phyloP scores from a whole-genome alignment of 768 basidiomycete species.

The Lactarius vividus region DNA sequence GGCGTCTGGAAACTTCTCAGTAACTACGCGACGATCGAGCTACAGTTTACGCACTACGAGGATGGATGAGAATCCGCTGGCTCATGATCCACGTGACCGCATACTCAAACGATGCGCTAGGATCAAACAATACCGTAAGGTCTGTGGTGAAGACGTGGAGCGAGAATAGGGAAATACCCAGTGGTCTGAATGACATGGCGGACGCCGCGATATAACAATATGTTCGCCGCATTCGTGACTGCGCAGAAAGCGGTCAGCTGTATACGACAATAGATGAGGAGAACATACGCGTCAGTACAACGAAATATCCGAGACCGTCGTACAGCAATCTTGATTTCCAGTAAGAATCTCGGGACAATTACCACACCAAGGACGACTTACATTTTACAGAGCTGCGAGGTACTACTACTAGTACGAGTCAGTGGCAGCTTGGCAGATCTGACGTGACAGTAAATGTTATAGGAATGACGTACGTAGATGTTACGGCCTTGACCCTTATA shows the following conservation, averaged over 20 bases:
- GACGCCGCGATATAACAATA: constrained; percentile 32
- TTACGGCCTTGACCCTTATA: constrained; percentile 42
- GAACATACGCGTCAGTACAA: constrained; percentile 46
- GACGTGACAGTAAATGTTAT: not conserved
- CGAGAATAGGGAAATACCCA: constrained; percentile 5
- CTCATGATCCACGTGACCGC: constrained; percentile 38
- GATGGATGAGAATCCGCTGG: constrained; percentile 37
- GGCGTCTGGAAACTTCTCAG: constrained; percentile 23
- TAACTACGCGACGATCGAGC: not conserved
- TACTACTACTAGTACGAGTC: constrained; percentile 31
- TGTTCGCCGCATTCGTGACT: constrained; percentile 33
- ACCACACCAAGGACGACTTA: constrained; percentile 22
- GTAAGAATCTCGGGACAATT: not conserved
- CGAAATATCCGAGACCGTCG: constrained; percentile 63
- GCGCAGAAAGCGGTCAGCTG: not conserved
- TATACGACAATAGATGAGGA: not conserved
- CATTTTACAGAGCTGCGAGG: constrained; percentile 32
- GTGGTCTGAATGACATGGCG: constrained; percentile 29
- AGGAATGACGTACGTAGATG: constrained; percentile 32
- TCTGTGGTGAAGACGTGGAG: not conserved
- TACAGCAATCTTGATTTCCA: constrained; percentile 53
- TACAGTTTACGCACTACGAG: constrained; percentile 30
- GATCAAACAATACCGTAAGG: not conserved
- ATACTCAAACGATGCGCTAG: constrained; percentile 36
- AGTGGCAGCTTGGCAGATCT: not conserved